Evolutionary conservation across 768 basidiomycete species (phyloP).

Genomic region (Austroboletus festivus): DNA sequence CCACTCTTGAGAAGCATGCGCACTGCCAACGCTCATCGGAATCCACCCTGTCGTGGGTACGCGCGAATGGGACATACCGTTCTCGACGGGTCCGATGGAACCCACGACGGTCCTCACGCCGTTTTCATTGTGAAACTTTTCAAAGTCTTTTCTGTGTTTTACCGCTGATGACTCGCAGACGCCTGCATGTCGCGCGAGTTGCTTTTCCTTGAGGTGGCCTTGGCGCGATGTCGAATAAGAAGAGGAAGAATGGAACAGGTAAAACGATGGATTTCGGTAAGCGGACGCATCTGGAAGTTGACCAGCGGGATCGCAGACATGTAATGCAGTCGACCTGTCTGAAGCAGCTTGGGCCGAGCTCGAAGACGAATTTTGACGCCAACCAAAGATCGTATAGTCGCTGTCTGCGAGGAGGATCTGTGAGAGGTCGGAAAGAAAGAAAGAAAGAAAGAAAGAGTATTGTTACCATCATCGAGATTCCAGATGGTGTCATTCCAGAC

Average conservation of each 20-base stretch:
- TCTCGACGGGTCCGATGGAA: slow-evolving; percentile 83
- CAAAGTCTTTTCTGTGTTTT: slow-evolving; percentile 71
- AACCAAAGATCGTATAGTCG: slow-evolving; percentile 84
- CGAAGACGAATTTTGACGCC: slow-evolving; percentile 54
- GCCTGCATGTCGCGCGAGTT: slow-evolving; percentile 30
- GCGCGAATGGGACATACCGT: slow-evolving; percentile 45
- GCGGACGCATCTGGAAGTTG: slow-evolving; percentile 59
- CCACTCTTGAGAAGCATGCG: slow-evolving; percentile 93
- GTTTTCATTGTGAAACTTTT: slow-evolving; percentile 85
- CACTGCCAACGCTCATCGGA: slow-evolving; percentile 55
- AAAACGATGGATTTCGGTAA: slow-evolving; percentile 71
- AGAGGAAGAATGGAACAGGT: slow-evolving; percentile 45
- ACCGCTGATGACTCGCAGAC: slow-evolving; percentile 46
- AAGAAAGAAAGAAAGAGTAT: background rate
- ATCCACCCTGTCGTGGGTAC: background rate
- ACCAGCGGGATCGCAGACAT: slow-evolving; percentile 58
- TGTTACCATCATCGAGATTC: slow-evolving; percentile 86
- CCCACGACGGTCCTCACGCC: slow-evolving; percentile 93
- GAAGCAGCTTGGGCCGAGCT: slow-evolving; percentile 16
- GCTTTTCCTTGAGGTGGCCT: slow-evolving; percentile 43
- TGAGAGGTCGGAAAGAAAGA: too few relatives aligned
- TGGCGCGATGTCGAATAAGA: slow-evolving; percentile 31
- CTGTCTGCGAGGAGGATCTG: slow-evolving; percentile 52
- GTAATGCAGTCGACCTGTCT: slow-evolving; percentile 39
- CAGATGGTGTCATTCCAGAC: slow-evolving; percentile 74